A percentile compares a stretch with the other conserved stretches of the same genome.
Conservation (phyloP, 2,329 filamentous ascomycete genomes). For the Emydomyces testavorans region DNA sequence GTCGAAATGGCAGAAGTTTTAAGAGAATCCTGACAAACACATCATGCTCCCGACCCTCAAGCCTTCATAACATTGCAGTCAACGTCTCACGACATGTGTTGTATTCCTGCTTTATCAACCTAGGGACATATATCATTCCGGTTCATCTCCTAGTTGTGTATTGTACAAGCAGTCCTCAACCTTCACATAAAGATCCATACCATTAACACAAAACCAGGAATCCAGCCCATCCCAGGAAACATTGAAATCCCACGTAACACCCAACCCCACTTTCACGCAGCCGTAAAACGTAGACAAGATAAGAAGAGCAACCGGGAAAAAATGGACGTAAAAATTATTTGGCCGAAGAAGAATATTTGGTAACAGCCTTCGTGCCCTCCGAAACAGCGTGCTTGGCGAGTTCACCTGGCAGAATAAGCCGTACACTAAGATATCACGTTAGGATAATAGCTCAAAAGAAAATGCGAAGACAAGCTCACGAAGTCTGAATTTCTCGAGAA, state of each 20-base stretch:
- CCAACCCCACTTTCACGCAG: slow-evolving; percentile 28
- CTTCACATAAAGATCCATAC: slow-evolving; percentile 15
- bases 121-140: not conserved
- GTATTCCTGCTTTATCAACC: slow-evolving; percentile 2
- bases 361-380: slow-evolving; percentile 98
- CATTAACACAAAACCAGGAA: slow-evolving; percentile 25
- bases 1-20: too few species aligned
- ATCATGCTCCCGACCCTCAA: too few species aligned
- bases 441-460: not conserved
- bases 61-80: not conserved
- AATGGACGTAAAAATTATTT: slow-evolving; percentile 57
- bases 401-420: slow-evolving; percentile 95
- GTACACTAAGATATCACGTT: slow-evolving; percentile 47
- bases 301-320: slow-evolving; percentile 30
- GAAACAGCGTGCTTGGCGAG: slow-evolving; percentile 99
- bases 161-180: slow-evolving; percentile 9
- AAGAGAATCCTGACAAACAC: too few species aligned
- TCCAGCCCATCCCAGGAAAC: slow-evolving; percentile 37
- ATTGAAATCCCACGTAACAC: slow-evolving; percentile 28
- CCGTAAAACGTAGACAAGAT: slow-evolving; percentile 34
- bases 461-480: slow-evolving; percentile 40
- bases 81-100: not conserved
- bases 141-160: slow-evolving; percentile 5
- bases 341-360: slow-evolving; percentile 99
- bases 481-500: slow-evolving; percentile 98